Conservation (phyloP, 1,139 yeast genomes). For the Candida sanyaensis region DNA sequence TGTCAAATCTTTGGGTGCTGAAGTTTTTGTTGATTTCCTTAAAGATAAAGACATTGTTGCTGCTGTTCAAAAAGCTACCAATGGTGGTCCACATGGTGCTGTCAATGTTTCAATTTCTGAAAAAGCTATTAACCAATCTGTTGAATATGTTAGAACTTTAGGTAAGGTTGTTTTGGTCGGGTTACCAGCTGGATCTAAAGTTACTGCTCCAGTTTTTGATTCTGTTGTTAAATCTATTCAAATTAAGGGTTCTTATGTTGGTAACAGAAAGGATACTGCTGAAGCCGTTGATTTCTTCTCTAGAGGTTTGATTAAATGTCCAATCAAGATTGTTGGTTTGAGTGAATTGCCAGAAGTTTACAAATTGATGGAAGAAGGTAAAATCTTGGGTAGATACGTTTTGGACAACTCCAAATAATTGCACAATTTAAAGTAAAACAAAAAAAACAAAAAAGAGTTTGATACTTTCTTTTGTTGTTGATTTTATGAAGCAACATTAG, state of each 20-base stretch:
- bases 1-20: slow-evolving; percentile 65
- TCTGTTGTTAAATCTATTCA: slow-evolving; percentile 65
- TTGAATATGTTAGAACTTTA: slow-evolving; percentile 67
- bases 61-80: slow-evolving; percentile 28
- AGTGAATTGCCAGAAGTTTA: slow-evolving; percentile 61
- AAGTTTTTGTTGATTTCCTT: slow-evolving; percentile 66
- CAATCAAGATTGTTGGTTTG: slow-evolving; percentile 67
- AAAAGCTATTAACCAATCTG: slow-evolving; percentile 67
- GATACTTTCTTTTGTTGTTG: background rate
- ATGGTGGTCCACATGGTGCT: slow-evolving; percentile 68
- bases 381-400: slow-evolving; percentile 73
- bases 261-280: slow-evolving; percentile 76
- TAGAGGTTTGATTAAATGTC: slow-evolving; percentile 68
- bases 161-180: slow-evolving; percentile 85
- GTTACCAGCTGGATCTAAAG: slow-evolving; percentile 71
- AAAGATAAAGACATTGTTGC: slow-evolving; percentile 33
- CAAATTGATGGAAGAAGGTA: slow-evolving; percentile 69
- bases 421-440: too few relatives aligned
- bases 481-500: too few relatives aligned
- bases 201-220: slow-evolving; percentile 60
- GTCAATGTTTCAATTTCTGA: slow-evolving; percentile 80
- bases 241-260: slow-evolving; percentile 77
- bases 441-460: too few relatives aligned
- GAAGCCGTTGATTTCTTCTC: slow-evolving; percentile 75
- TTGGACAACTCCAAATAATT: slow-evolving; percentile 45